Evolutionary conservation across 1,284 basidiomycete genomes (phyloP).

Genomic region (Stygiomarasmius scandens): DNA sequence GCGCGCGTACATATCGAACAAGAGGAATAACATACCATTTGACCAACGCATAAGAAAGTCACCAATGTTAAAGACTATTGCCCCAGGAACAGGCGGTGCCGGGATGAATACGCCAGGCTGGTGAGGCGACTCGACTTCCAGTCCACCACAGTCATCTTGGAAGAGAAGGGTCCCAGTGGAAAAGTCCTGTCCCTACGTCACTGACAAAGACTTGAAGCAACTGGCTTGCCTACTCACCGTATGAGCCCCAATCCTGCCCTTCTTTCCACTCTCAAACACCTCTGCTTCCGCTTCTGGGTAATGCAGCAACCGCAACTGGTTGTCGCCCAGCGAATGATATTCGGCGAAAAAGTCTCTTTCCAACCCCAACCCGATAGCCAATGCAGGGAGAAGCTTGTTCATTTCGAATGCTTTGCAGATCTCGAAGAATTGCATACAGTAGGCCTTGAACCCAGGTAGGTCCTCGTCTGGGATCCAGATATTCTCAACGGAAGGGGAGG

Average conservation of each 20-base stretch:
- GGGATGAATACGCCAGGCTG: slow-evolving; percentile 50
- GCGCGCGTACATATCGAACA: no score
- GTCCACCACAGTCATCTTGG: slow-evolving; percentile 61
- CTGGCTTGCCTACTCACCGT: neutral
- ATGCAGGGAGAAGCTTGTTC: slow-evolving; percentile 43
- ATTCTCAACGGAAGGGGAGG: slow-evolving; percentile 49
- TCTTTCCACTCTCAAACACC: slow-evolving; percentile 15
- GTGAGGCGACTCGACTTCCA: slow-evolving; percentile 61
- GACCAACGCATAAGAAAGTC: slow-evolving; percentile 61
- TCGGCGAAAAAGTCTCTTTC: slow-evolving; percentile 48
- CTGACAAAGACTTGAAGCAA: slow-evolving; percentile 14
- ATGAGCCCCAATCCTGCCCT: slow-evolving; percentile 16
- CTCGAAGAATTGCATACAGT: slow-evolving; percentile 54
- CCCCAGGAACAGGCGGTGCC: slow-evolving; percentile 50
- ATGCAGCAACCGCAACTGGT: slow-evolving; percentile 60
- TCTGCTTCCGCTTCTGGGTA: slow-evolving; percentile 45
- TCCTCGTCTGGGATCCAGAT: slow-evolving; percentile 61
- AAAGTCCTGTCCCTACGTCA: slow-evolving; percentile 46
- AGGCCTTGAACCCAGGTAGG: slow-evolving; percentile 56
- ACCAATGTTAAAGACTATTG: slow-evolving; percentile 63
- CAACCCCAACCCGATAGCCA: slow-evolving; percentile 53
- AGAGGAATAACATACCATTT: slow-evolving; percentile 15
- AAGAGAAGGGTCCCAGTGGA: slow-evolving; percentile 59
- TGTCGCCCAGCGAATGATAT: slow-evolving; percentile 50
- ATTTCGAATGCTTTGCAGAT: slow-evolving; percentile 48